phyloP scores from a whole-genome alignment of 176 grass and related monocot species.

The Rhipidocladum racemiflorum region DNA sequence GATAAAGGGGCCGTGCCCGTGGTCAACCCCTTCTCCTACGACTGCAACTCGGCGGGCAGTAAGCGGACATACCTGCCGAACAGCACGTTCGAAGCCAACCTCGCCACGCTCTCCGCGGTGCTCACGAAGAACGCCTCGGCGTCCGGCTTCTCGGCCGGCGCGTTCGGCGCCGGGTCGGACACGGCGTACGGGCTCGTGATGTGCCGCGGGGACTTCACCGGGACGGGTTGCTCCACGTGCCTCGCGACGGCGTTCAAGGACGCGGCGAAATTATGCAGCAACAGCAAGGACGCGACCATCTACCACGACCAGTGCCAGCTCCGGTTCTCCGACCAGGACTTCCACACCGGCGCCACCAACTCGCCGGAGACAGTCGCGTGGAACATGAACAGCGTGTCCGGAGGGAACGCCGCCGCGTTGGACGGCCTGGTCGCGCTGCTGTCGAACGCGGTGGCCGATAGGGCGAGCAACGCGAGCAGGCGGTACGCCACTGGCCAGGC shows the following conservation, averaged over 20 bases:
- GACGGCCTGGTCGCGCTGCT: constrained; percentile 19
- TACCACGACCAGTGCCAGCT: constrained; percentile 56
- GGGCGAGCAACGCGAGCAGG: not conserved
- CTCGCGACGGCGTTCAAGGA: not conserved
- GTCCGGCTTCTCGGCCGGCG: constrained; percentile 30
- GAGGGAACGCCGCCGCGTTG: not conserved
- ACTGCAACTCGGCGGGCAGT: constrained; percentile 21
- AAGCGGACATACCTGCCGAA: constrained; percentile 20
- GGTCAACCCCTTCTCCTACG: constrained; percentile 15
- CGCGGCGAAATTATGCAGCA: not conserved
- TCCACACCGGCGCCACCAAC: constrained; percentile 32
- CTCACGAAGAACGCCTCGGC: constrained; percentile 30
- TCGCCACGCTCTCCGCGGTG: constrained; percentile 19
- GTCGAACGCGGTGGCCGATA: constrained; percentile 9
- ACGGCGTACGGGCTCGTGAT: constrained; percentile 43
- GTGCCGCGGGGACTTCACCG: constrained; percentile 46
- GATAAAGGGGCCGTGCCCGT: constrained; percentile 19
- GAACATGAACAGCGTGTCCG: constrained; percentile 46
- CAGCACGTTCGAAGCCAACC: constrained; percentile 42
- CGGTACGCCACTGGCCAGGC: constrained; percentile 38
- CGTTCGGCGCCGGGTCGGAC: constrained; percentile 19
- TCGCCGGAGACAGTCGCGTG: not conserved
- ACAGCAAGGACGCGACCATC: constrained; percentile 36
- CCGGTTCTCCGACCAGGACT: constrained; percentile 32
- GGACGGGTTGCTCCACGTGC: constrained; percentile 9